phyloP scores from a whole-genome alignment of 805 yeast genomes.

The Trichomonascus vanleenenianus region DNA sequence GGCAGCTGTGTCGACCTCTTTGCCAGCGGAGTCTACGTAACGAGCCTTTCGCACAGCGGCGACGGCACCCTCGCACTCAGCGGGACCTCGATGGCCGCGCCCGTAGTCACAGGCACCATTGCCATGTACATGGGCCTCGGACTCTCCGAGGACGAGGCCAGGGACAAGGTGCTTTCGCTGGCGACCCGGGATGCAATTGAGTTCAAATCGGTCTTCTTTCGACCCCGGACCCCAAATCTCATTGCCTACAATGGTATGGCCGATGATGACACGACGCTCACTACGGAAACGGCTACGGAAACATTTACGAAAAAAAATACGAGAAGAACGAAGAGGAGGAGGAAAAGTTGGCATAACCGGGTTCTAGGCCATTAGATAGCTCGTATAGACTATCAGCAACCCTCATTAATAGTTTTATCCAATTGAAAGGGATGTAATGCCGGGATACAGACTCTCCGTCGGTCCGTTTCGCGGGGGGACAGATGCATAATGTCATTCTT shows the following conservation, averaged over 20 bases:
- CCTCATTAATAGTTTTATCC: no score
- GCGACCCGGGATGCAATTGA: conserved; percentile 23
- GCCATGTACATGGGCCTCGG: conserved; percentile 28
- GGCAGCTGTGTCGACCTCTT: conserved; percentile 80
- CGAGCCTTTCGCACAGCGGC: conserved; percentile 20
- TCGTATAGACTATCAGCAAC: no score
- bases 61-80: conserved; percentile 17
- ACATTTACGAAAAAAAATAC: no score
- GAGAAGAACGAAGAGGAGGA: no score
- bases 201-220: conserved; percentile 19
- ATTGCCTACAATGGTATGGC: conserved; percentile 18
- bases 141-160: conserved; percentile 20
- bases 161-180: conserved; percentile 14
- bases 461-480: no score
- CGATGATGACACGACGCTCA: no score
- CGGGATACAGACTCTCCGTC: no score
- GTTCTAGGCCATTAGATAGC: no score
- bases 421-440: no score
- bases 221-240: conserved; percentile 23
- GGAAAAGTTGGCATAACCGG: no score
- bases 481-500: no score
- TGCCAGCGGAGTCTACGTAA: conserved; percentile 69
- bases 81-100: conserved; percentile 28
- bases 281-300: no score
- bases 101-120: conserved; percentile 24